Base-by-base conservation (phyloP, 768 basidiomycete species). In the Mycena filopes region DNA sequence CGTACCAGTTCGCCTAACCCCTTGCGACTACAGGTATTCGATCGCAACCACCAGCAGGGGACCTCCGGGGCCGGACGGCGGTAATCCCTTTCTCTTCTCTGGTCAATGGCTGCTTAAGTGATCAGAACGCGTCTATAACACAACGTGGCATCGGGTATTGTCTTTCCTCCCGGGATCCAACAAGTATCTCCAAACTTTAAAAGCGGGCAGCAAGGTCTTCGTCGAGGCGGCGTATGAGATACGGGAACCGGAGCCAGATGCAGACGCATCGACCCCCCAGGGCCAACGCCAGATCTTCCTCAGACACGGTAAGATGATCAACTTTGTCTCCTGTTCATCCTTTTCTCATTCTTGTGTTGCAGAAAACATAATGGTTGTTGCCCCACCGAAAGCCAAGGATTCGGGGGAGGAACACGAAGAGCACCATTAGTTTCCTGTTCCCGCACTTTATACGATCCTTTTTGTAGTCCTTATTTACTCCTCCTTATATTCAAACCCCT, bases 241-340 rank as follows among this genome's bases (percentile, higher is more conserved):
- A 25, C 86, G 89, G 41, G 91, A 94, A 63, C 86, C 93, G 11
- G 90, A 91, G 42, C 76, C 83, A 8, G 82, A 79, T 41, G 86
- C 91, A 15, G 91, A 93, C 55, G 82, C 91, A 3, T 77, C 83
- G 53, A 86, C 91, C 1, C 86, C 89, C 31, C 83, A 87, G 58
- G 90, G 88, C 1, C 93, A 94, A 73, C 88, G 92, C 33, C 93
- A 94, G 75, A 90, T 95, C 58, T 91, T 94, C 77, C 82, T 95
- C 42, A 83, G 86, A 73, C 94, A 95, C 67, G 93, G 94, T 93
- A 65, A 42, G 85, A 4, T 11, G 18, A 31, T 13, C 31, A 21
- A n/a, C 18, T n/a, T n/a, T 29, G 7, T 26, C 66, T 16, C 47
- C 18, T 26, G 12, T 36, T 23, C 23, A 15, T 13, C 21, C 45